phyloP scores from a whole-genome alignment of 164 flowering plant genomes.

The Akebia trifoliata region DNA sequence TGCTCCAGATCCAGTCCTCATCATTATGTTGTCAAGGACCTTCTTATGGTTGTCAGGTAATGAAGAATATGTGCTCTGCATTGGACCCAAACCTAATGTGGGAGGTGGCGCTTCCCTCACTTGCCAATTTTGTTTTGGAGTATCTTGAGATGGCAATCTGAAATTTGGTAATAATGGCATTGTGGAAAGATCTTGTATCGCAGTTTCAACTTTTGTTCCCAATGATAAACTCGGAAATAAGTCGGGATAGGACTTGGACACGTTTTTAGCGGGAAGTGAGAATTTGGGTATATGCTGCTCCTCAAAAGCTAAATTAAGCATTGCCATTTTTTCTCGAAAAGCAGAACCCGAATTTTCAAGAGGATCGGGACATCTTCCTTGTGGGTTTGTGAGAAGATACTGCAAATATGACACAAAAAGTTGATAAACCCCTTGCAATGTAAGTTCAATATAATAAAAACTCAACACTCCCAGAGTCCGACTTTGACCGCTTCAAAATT shows the following conservation, averaged over 20 bases:
- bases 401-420: conserved; percentile 34
- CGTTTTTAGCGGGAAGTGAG: conserved; percentile 35
- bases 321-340: conserved; percentile 48
- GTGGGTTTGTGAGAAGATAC: conserved; percentile 34
- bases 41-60: conserved; percentile 83
- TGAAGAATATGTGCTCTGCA: conserved; percentile 45
- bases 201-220: conserved; percentile 45
- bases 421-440: neutral
- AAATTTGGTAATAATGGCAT: conserved; percentile 70
- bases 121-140: conserved; percentile 34
- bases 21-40: conserved; percentile 86
- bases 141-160: conserved; percentile 43
- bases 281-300: conserved; percentile 46
- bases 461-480: no score
- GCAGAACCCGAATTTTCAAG: conserved; percentile 34
- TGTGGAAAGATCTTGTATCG: conserved; percentile 37
- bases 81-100: conserved; percentile 51
- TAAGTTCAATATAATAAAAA: no score
- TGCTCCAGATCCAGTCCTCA: conserved; percentile 73
- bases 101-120: conserved; percentile 45
- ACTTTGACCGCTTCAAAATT: no score
- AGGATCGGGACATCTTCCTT: conserved; percentile 35
- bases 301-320: conserved; percentile 53
- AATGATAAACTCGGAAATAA: conserved; percentile 60
- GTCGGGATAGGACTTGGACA: conserved; percentile 40